phyloP scores from a whole-genome alignment of 257 asterid genomes.

The Thymus quinquecostatus region DNA sequence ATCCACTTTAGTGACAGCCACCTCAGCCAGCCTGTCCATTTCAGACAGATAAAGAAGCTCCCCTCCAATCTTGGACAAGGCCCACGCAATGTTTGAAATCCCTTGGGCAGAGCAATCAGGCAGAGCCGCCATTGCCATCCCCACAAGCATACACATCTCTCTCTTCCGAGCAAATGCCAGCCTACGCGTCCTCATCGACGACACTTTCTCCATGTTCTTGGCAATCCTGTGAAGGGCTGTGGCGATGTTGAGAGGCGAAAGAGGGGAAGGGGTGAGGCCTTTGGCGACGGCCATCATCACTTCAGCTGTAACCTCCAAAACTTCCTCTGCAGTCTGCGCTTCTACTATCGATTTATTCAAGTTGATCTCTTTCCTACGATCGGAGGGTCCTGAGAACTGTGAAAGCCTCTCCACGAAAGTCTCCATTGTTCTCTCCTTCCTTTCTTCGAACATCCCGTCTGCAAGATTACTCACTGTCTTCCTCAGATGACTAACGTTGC shows the following conservation, averaged over 20 bases:
- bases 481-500: conserved; percentile 44
- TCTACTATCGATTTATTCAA: conserved; percentile 79
- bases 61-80: conserved; percentile 89
- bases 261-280: conserved; percentile 96
- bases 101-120: conserved; percentile 95
- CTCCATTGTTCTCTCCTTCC: conserved; percentile 65
- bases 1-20: conserved; percentile 63
- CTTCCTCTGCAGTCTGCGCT: conserved; percentile 86
- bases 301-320: conserved; percentile 78
- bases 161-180: conserved; percentile 81
- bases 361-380: conserved; percentile 78
- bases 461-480: conserved; percentile 57
- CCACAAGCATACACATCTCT: conserved; percentile 95
- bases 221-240: conserved; percentile 94
- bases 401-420: conserved; percentile 81
- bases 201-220: conserved; percentile 95
- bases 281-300: conserved; percentile 72
- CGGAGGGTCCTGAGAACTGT: conserved; percentile 84
- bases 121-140: conserved; percentile 86
- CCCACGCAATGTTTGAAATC: conserved; percentile 90
- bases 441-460: conserved; percentile 81
- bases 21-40: conserved; percentile 96
- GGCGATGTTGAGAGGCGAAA: conserved; percentile 84
- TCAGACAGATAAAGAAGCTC: conserved; percentile 93
- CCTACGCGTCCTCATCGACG: conserved; percentile 63